Base-by-base conservation (phyloP, 176 grass and related monocot species). In the Chloris gayana region DNA sequence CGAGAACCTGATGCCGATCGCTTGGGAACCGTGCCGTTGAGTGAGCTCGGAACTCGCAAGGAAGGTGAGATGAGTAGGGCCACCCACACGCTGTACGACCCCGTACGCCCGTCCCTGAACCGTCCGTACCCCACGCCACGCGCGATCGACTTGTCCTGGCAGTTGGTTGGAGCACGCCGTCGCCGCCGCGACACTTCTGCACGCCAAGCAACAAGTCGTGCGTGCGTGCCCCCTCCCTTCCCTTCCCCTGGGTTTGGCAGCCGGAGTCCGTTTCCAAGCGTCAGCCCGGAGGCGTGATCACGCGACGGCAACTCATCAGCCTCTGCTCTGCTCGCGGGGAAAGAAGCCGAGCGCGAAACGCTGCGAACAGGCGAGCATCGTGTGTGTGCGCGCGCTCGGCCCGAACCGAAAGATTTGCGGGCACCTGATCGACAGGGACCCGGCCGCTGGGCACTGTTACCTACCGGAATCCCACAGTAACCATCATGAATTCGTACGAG, bases 121-220 rank as follows among this genome's bases (percentile, higher is more conserved):
- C 37, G 18, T 60, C 69, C 75, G 75, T 80, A 80, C 80, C 17
- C 2, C 30, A 47, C 45, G 44, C 2, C 30, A 47, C 45, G 44
- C 7, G 26, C 26, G 62, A 60, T 57, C 4, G 73, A 27, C 19
- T 35, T 45, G 59, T 39, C 34, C 0, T 53, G 69, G 21, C 17
- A 41, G 79, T 47, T 4, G 25, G 85, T 82, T 85, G 87, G 76
- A 56, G 54, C 82, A 89, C 39, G 87, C 77, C 2, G 82, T 62
- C 53, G 32, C 60, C 44, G 14, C 82, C 76, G 29, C 39, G 61
- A 51, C 81, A 32, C 76, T 33, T 54, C 21, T 8, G 39, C 69
- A 75, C 69, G 69, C 38, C 75, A 19, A 26, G 15, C 46, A 50
- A 18, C 47, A 50, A 50, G 15, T 50, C 47, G 15, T n/a, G n/a